Base-by-base conservation (phyloP, 2,329 filamentous ascomycete genomes). In the Akanthomyces muscarius region DNA sequence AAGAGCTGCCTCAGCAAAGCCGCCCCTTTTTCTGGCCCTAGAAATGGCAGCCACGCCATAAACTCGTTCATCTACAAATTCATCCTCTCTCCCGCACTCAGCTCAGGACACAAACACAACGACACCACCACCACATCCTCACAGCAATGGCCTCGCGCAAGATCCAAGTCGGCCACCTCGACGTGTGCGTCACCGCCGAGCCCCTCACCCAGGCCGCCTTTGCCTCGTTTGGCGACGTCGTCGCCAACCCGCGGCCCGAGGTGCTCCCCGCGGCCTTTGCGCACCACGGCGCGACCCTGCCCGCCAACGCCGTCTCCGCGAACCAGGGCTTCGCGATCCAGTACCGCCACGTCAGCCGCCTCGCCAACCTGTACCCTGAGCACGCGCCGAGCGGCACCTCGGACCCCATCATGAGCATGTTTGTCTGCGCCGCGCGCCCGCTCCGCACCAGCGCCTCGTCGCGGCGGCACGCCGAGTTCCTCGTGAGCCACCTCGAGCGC, bases 311-410 rank as follows among this genome's bases (percentile, higher is more conserved):
- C 62, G 78, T 87, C 5, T 81, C 85, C 3, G 85, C 87, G 53
- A 98, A 98, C 80, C 93, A 98, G 79, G 91, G 91, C 70, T 89
- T 88, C 25, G 94, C 95, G 18, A 86, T 94, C 71, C 96, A 96
- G 75, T 96, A 95, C 76, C 83, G 88, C 65, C 84, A 91, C 71
- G 87, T 96, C 65, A 91, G 91, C n/a, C 81, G 83, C 50, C 82
- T 94, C 68, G 78, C 80, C 38, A 86, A 96, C 74, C 81, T 87
- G 65, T 96, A 97, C 74, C 72, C 33, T 2, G 33, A 74, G n/a
- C 79, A 85, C 63, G 83, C 87, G 0, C 85, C 87, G 2, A 89
- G 85, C 71, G 76, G 30, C 57, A 11, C 82, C 1, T 83, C 83
- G 2, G 77, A 80, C 54, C 83, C 90, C 42, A 83, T 89, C 61